Base-by-base conservation (phyloP, 163 green algal species). In the Smithsoniella earleae region DNA sequence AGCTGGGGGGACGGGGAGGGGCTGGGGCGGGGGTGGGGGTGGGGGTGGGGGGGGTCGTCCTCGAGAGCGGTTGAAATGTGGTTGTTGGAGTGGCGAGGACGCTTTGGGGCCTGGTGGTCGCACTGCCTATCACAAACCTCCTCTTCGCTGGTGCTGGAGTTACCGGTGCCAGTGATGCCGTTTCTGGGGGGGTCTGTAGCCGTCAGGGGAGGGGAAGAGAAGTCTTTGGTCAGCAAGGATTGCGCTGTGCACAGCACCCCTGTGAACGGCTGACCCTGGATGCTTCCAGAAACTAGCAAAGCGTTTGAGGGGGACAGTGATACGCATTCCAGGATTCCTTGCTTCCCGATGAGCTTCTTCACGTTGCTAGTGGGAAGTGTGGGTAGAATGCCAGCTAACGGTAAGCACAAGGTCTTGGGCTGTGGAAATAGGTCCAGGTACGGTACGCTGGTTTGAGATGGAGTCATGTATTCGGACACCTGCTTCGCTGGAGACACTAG, bases 1-100 rank as follows among this genome's bases (percentile, higher is more conserved):
- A 69, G 58, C 58, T 27, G 49, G 25, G 49, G 49, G 25, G 49
- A 18, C 49, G 49, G 49, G n/a, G 25, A 64, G 49, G 25, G 33
- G 58, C 20, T 31, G 58, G 27, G n/a, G 58, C 58, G 22, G 20
- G 18, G 40, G 10, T 10, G 13, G 13, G 40, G 13, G 13, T 49
- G 10, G 10, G 40, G 10, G 40, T 13, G 40, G 40, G 10, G 40
- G 10, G 10, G 40, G 40, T 10, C 40, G 10, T 13, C 40, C 40
- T 49, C 10, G 40, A 49, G 40, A 10, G 13, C 40, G 40, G n/a
- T n/a, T n/a, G n/a, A n/a, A n/a, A n/a, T n/a, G n/a, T n/a, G n/a
- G n/a, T n/a, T n/a, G n/a, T n/a, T n/a, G n/a, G n/a, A n/a, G n/a
- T n/a, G 10, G 13, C 40, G 40, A 10, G 40, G 10, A 22, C 40